Conservation (phyloP, 2,329 filamentous ascomycete genomes). For the Aschersonia sp. region DNA sequence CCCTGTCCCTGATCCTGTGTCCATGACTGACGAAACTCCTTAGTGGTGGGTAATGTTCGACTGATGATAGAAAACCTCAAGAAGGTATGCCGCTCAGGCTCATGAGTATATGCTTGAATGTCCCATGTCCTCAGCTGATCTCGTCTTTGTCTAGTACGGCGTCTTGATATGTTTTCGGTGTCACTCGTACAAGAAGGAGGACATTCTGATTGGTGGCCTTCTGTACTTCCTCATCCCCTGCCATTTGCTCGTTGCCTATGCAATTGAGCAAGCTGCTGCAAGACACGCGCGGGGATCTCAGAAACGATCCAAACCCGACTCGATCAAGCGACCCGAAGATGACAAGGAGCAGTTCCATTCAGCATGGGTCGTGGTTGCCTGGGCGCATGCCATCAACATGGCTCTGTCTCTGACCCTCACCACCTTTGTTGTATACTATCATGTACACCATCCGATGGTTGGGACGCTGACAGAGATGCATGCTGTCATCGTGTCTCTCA, state of each 20-base stretch:
- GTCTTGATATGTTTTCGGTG: constrained; percentile 85
- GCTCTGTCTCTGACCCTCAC: constrained; percentile 68
- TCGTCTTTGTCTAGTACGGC: constrained; percentile 53
- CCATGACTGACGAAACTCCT: neutral
- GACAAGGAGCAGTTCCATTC: constrained; percentile 52
- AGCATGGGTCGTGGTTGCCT: constrained; percentile 69
- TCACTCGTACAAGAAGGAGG: constrained; percentile 71
- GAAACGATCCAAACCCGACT: constrained; percentile 35
- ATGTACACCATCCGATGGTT: constrained; percentile 85
- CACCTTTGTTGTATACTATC: constrained; percentile 75
- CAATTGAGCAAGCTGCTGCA: constrained; percentile 77
- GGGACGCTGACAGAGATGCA: constrained; percentile 84
- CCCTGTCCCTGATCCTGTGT: neutral
- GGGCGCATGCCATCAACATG: constrained; percentile 72
- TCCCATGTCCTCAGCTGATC: too few relatives aligned
- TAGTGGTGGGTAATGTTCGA: constrained; percentile 84
- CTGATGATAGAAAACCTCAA: constrained; percentile 95
- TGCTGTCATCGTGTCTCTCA: constrained; percentile 90
- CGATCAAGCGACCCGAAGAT: constrained; percentile 32
- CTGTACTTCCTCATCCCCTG: constrained; percentile 82
- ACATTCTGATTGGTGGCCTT: constrained; percentile 59
- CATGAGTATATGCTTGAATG: too few relatives aligned
- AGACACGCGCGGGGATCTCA: constrained; percentile 59
- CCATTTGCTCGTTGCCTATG: constrained; percentile 78
- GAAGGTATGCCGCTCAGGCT: constrained; percentile 42